These are phyloP conservation scores for Verticillium zaregamsianum DNA, from an alignment of 2,329 filamentous ascomycete species.

Conservation along the genomic window DNA sequence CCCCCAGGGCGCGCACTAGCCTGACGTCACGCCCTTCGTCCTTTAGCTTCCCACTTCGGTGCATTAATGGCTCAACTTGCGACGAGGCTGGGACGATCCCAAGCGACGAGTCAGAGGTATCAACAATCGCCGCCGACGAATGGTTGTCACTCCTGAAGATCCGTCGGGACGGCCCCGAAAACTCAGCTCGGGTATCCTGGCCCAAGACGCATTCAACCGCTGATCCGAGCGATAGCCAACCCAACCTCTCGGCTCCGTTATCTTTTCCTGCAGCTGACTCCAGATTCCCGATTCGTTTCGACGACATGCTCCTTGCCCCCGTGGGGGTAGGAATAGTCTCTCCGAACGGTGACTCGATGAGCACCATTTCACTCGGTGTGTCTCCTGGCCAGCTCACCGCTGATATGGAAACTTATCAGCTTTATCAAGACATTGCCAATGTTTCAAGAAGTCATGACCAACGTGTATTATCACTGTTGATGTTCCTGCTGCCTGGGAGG, in stretches of 20 bases:
- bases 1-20: background rate
- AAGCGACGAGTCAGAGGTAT: background rate
- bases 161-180: background rate
- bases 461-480: background rate
- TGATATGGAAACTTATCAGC: background rate
- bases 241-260: background rate
- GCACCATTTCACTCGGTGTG: background rate
- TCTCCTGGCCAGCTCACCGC: background rate
- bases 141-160: background rate
- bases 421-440: background rate
- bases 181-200: background rate
- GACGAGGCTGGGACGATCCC: background rate
- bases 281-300: background rate
- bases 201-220: background rate
- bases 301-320: background rate
- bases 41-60: background rate
- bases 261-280: background rate
- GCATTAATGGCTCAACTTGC: constrained; percentile 1
- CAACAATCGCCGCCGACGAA: background rate
- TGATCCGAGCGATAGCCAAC: background rate
- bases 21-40: background rate
- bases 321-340: background rate
- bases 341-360: background rate
- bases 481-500: too few relatives aligned
- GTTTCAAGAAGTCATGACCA: background rate